Conservation (phyloP, 371 early-diverging fungal species). For the Vairimorpha ceranae region DNA sequence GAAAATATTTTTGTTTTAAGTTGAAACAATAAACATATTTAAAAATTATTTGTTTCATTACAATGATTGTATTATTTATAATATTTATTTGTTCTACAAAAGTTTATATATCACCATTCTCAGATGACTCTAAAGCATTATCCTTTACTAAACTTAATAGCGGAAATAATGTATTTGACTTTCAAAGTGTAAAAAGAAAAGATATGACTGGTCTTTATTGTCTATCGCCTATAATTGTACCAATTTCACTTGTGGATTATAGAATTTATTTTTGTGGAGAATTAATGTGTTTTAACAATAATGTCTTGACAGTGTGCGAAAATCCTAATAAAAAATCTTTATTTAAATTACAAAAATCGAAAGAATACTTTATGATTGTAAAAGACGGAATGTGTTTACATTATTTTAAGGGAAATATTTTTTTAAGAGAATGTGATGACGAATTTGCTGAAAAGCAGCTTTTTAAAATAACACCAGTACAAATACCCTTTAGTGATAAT, state of each 20-base stretch:
- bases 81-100: neutral
- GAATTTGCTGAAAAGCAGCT: neutral
- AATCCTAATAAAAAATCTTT: neutral
- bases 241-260: neutral
- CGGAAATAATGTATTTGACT: neutral
- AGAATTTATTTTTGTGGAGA: constrained; percentile 17
- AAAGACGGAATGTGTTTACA: constrained; percentile 8
- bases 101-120: neutral
- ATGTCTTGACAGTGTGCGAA: neutral
- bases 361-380: neutral
- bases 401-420: neutral
- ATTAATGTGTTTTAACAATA: neutral
- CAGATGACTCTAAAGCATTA: neutral
- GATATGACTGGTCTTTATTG: neutral
- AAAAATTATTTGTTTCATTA: no score
- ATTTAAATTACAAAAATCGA: neutral
- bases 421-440: neutral
- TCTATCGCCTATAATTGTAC: constrained; percentile 4
- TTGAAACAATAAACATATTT: no score
- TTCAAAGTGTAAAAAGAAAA: neutral
- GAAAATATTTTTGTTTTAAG: no score
- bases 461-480: neutral
- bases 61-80: no score
- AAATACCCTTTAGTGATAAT: neutral
- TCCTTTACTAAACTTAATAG: neutral